Evolutionary conservation across 306 rosid species (phyloP).

Genomic region (Amphicarpaea edgeworthii): DNA sequence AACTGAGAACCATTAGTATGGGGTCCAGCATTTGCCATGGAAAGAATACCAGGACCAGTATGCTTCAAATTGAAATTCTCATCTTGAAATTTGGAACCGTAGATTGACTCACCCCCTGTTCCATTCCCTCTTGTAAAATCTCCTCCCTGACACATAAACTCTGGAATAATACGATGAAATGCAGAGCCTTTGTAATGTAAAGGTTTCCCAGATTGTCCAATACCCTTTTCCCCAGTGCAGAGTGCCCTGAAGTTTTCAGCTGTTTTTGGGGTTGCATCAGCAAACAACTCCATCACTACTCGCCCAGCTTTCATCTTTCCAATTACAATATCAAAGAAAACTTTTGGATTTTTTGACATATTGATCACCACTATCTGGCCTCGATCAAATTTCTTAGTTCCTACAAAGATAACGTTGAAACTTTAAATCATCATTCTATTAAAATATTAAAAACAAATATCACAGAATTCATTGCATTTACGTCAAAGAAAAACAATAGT

Average conservation of each 20-base stretch:
- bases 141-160: conserved; percentile 90
- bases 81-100: conserved; percentile 70
- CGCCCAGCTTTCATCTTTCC: conserved; percentile 85
- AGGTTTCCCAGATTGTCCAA: conserved; percentile 71
- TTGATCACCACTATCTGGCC: neutral
- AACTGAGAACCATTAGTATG: conserved; percentile 91
- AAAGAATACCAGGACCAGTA: conserved; percentile 78
- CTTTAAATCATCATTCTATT: too few species aligned
- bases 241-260: conserved; percentile 94
- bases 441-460: too few species aligned
- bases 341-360: conserved; percentile 78
- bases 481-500: neutral
- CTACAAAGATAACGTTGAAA: conserved; percentile 16
- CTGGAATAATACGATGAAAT: conserved; percentile 84
- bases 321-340: conserved; percentile 82
- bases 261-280: conserved; percentile 79
- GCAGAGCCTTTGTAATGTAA: conserved; percentile 77
- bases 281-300: conserved; percentile 75
- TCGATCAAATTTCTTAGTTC: neutral
- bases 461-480: too few species aligned
- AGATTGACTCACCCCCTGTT: conserved; percentile 91
- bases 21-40: conserved; percentile 90
- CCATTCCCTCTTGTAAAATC: conserved; percentile 88
- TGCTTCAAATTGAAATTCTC: conserved; percentile 84
- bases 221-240: conserved; percentile 82